A percentile compares a stretch with the other conserved stretches of the same genome.
Conservation (phyloP, 2,329 filamentous ascomycete species). For the Pleomassaria siparia region DNA sequence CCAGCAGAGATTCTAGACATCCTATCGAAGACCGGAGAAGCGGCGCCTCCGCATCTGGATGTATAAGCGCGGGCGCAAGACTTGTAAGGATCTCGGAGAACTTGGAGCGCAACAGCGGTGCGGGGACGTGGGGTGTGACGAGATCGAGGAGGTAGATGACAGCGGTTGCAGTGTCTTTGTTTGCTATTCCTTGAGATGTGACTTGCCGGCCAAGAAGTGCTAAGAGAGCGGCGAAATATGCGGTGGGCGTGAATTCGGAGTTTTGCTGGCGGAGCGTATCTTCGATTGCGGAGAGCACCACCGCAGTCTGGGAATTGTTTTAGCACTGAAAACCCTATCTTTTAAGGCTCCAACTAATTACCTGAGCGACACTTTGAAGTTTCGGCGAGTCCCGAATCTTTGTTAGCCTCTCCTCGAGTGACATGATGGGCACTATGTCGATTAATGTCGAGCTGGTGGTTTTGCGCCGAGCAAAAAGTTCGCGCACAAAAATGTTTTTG, state of each 20-base stretch:
- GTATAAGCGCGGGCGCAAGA: constrained; percentile 79
- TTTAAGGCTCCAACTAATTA: constrained; percentile 45
- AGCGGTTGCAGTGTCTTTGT: constrained; percentile 80
- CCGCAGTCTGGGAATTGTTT: constrained; percentile 65
- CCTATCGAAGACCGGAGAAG: constrained; percentile 86
- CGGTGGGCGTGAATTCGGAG: constrained; percentile 78
- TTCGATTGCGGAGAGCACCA: constrained; percentile 89
- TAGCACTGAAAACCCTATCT: constrained; percentile 10
- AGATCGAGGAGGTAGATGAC: constrained; percentile 95
- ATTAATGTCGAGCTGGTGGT: constrained; percentile 10
- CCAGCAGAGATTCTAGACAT: constrained; percentile 85
- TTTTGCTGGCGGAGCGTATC: constrained; percentile 89
- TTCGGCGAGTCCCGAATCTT: constrained; percentile 93
- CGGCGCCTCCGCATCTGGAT: constrained; percentile 81
- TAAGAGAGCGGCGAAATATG: constrained; percentile 93
- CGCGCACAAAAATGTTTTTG: constrained; percentile 20
- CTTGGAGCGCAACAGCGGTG: constrained; percentile 86
- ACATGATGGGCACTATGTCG: constrained; percentile 43
- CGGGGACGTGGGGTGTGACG: constrained; percentile 80
- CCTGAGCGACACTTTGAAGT: constrained; percentile 92
- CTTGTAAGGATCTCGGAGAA: constrained; percentile 90
- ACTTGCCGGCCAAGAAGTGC: constrained; percentile 81
- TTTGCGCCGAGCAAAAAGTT: constrained; percentile 18
- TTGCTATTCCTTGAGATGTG: constrained; percentile 64
- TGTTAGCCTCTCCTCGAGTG: constrained; percentile 86